Evolutionary conservation across 2,329 filamentous ascomycete species (phyloP), one percentile per base, ranked within the genome.

Genomic region (Parasarocladium wereldwijsianum): DNA sequence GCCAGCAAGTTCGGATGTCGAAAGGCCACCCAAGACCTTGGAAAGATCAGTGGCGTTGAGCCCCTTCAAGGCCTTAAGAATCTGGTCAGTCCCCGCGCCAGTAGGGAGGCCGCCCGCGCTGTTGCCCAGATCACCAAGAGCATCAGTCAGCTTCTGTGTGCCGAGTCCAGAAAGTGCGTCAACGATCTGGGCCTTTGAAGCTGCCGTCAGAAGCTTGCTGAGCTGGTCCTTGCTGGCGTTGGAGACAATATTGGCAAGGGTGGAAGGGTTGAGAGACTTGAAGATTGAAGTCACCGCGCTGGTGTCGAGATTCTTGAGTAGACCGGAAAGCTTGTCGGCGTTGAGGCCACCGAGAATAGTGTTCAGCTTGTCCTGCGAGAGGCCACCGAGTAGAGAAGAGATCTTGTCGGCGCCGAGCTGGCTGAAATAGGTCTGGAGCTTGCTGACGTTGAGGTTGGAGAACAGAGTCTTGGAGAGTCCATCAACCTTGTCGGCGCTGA

Each of bases 381-480:
- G 26, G 13, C 26, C 26, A 8, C 20, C 13, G 16, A 28, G 17
- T 8, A 28, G 11, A 17, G 26, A 18, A 9, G 8, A 18, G 26
- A 28, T 7, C 26, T 28, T 16, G 10, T 18, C 15, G 8, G 17
- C 12, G 26, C 26, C 20, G 8, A 28, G 26, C 7, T 17, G 16
- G 12, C 13, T 13, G 17, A 28, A 28, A 12, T 18, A 17, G 7
- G 5, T 4, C 9, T n/a, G 9, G 16, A 28, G 16, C 8, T 12
- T 7, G 10, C 14, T 19, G 8, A 15, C 9, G 26, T 18, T 19
- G 16, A 18, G 15, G 14, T 28, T 17, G 17, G 26, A 18, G 26
- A 16, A 18, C 10, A 28, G 26, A n/a, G n/a, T 16, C 6, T 29
- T 29, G 17, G 23, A 29, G 8, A 29, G 11, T n/a, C 16, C 18